Conservation (phyloP, 768 basidiomycete species). For the Auricularia sp. region DNA sequence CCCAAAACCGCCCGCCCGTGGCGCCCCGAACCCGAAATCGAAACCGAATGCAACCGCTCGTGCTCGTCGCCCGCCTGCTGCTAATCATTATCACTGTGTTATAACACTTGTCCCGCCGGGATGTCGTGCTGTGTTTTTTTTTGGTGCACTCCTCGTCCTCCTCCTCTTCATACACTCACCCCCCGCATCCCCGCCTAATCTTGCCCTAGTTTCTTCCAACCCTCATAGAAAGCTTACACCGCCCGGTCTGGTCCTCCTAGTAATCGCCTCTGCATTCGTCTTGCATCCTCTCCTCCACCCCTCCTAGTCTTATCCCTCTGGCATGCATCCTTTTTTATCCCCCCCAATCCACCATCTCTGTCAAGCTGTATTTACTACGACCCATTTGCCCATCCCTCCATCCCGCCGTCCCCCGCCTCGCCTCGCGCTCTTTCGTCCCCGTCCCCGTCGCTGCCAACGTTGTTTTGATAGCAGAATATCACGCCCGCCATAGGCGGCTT, state of each 20-base stretch:
- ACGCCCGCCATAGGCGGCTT: constrained; percentile 1
- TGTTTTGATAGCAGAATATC: background rate
- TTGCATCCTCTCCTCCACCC: background rate
- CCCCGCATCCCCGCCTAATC: background rate
- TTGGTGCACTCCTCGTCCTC: background rate
- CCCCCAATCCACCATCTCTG: background rate
- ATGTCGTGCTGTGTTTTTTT: background rate
- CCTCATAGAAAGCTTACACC: background rate
- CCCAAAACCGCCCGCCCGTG: background rate
- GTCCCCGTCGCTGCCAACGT: background rate
- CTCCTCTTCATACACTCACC: background rate
- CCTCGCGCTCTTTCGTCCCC: background rate
- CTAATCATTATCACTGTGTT: background rate
- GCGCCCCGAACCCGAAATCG: background rate
- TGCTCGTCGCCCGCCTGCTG: background rate
- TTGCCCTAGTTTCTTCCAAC: background rate
- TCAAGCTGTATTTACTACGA: background rate
- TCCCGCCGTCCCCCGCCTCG: background rate
- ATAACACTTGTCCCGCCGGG: background rate
- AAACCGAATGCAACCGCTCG: too few species aligned
- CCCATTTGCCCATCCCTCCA: background rate
- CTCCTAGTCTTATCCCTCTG: background rate
- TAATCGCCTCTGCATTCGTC: too few species aligned
- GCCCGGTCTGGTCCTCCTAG: background rate
- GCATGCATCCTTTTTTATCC: background rate